Percentiles rank a stretch among this genome's conserved stretches.
Evolutionary conservation across 495 filamentous ascomycete species (phyloP).

Genomic region (Talaromyces nanjingensis): DNA sequence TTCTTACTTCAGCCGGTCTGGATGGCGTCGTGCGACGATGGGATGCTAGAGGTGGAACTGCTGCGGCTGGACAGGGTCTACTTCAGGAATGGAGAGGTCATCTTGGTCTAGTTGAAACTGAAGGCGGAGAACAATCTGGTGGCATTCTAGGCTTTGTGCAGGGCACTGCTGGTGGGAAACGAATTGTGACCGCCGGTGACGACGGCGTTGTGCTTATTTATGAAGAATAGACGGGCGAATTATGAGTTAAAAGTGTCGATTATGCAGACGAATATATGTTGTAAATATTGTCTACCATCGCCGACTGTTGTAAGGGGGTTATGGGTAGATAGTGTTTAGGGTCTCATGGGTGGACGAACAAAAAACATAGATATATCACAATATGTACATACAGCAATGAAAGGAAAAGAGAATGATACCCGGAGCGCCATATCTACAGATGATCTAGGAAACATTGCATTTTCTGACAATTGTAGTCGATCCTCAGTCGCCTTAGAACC

Average conservation of each 20-base stretch:
- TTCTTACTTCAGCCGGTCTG: constrained; percentile 75
- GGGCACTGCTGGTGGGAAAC: constrained; percentile 51
- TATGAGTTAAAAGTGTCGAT: neutral
- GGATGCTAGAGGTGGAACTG: constrained; percentile 77
- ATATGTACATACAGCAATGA: constrained; percentile 9
- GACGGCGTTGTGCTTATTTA: constrained; percentile 70
- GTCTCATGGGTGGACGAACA: neutral
- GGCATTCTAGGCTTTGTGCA: constrained; percentile 89
- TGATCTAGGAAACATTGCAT: constrained; percentile 5
- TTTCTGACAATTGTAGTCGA: neutral
- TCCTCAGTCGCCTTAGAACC: neutral
- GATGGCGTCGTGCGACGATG: constrained; percentile 82
- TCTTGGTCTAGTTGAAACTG: constrained; percentile 66
- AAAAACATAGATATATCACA: constrained; percentile 4
- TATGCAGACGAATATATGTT: neutral
- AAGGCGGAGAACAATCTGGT: constrained; percentile 49
- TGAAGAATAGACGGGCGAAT: constrained; percentile 32
- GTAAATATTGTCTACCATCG: neutral
- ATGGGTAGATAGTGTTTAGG: neutral
- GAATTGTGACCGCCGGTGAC: constrained; percentile 83
- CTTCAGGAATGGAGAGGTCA: constrained; percentile 79
- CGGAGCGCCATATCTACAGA: constrained; percentile 10
- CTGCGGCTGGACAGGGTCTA: constrained; percentile 53
- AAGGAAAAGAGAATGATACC: constrained; percentile 5
- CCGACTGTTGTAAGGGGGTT: neutral